Conservation (phyloP, 805 yeast genomes). For the Saccharomycopsis sp. region DNA sequence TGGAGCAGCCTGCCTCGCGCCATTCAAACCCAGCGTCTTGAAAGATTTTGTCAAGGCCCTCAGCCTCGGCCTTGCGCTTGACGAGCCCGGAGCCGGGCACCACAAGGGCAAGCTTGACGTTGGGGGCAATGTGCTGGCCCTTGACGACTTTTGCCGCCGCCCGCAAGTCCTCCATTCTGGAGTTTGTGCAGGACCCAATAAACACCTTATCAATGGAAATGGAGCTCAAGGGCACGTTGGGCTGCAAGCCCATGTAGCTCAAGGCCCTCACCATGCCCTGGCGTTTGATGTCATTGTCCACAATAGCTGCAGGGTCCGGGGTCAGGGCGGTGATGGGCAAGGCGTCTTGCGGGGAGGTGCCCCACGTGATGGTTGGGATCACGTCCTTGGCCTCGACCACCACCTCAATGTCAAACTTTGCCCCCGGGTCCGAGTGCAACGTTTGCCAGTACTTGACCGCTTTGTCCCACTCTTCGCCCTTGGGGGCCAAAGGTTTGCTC, state of each 20-base stretch:
- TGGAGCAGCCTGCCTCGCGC: conserved; percentile 99
- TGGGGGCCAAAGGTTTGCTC: conserved; percentile 92
- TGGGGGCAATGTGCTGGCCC: conserved; percentile 79
- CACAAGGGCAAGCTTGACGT: conserved; percentile 73
- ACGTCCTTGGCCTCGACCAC: conserved; percentile 74
- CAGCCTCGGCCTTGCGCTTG: conserved; percentile 86
- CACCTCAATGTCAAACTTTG: conserved; percentile 79
- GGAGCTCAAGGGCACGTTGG: conserved; percentile 73
- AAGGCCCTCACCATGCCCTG: conserved; percentile 88
- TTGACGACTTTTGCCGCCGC: conserved; percentile 90
- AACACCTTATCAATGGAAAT: conserved; percentile 85
- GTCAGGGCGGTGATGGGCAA: conserved; percentile 84
- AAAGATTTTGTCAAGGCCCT: conserved; percentile 88
- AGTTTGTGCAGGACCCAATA: conserved; percentile 96
- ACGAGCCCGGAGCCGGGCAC: conserved; percentile 98
- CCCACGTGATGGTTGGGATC: conserved; percentile 97
- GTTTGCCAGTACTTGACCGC: conserved; percentile 89
- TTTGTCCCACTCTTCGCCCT: conserved; percentile 90
- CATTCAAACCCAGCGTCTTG: conserved; percentile 91
- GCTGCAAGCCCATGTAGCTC: conserved; percentile 79
- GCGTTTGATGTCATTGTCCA: conserved; percentile 58
- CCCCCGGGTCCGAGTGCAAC: conserved; percentile 80
- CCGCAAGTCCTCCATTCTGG: conserved; percentile 94
- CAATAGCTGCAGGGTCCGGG: conserved; percentile 74
- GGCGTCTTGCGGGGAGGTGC: conserved; percentile 98